Percentiles rank a stretch among this genome's conserved stretches.
phyloP scores from a whole-genome alignment of 192 early-diverging fungal genomes.

The Umbelopsis isabellina region DNA sequence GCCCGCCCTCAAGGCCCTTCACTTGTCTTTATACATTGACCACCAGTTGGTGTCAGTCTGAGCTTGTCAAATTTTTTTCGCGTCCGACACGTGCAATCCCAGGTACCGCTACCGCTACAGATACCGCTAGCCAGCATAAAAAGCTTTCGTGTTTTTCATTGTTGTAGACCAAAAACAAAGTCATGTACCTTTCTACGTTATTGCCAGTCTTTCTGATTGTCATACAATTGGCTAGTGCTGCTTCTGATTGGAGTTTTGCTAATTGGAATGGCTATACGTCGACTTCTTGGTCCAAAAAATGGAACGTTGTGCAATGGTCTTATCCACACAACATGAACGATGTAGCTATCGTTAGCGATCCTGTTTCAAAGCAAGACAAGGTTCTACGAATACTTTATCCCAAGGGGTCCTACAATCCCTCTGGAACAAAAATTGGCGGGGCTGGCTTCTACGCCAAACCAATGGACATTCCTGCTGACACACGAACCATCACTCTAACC shows the following conservation, averaged over 20 bases:
- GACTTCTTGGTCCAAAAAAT: constrained; percentile 5
- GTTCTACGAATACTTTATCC: constrained; percentile 24
- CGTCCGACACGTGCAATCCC: too few relatives aligned
- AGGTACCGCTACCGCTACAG: too few relatives aligned
- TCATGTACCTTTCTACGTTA: too few relatives aligned
- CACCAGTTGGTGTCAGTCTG: too few relatives aligned
- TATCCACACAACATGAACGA: constrained; percentile 4
- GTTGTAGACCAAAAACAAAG: too few relatives aligned
- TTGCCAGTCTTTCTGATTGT: too few relatives aligned
- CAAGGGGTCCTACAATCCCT: constrained; percentile 11
- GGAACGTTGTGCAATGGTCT: not conserved
- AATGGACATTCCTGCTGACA: not conserved
- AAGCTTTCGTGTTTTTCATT: too few relatives aligned
- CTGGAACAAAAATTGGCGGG: not conserved
- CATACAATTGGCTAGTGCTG: not conserved
- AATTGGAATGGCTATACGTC: constrained; percentile 6
- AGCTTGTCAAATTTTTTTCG: too few relatives aligned
- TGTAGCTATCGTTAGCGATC: constrained; percentile 1
- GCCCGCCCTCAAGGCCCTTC: too few relatives aligned
- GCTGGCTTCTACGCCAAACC: constrained; percentile 21
- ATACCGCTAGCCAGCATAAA: too few relatives aligned
- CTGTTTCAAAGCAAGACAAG: not conserved
- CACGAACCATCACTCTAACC: not conserved
- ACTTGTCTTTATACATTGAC: too few relatives aligned
- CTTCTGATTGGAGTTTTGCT: not conserved